Conservation (phyloP, 2,329 filamentous ascomycete species). For the Fusarium sp. region DNA sequence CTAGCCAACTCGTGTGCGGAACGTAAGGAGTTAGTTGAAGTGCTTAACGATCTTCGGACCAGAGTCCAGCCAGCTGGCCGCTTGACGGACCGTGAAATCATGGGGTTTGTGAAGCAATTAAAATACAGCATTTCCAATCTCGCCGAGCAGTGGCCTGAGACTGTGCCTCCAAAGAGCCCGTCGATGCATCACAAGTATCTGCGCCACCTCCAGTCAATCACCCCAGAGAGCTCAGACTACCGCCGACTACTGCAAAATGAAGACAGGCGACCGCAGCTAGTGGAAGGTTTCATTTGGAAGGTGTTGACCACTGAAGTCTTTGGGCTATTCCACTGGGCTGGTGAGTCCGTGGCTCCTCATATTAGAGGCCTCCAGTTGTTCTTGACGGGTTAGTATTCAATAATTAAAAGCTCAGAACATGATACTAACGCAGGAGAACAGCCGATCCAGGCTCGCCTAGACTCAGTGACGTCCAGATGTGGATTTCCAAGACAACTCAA, state of each 20-base stretch:
- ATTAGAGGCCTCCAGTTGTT: neutral
- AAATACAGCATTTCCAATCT: neutral
- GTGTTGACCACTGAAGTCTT: neutral
- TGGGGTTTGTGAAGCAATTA: too few relatives aligned
- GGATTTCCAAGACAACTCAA: neutral
- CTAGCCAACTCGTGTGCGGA: too few relatives aligned
- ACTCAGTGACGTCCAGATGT: neutral
- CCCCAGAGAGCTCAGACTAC: neutral
- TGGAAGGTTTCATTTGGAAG: neutral
- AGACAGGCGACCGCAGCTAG: neutral
- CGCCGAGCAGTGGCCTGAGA: neutral
- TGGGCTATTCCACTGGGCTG: neutral
- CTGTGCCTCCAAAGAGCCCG: neutral
- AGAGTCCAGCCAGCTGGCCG: too few relatives aligned
- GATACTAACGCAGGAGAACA: neutral
- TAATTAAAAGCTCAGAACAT: neutral
- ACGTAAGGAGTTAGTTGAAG: too few relatives aligned
- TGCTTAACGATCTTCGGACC: too few relatives aligned
- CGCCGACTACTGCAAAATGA: neutral
- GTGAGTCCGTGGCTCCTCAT: neutral
- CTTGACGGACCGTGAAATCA: too few relatives aligned
- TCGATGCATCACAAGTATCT: neutral
- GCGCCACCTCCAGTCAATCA: neutral
- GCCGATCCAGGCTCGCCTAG: neutral
- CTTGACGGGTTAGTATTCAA: neutral